Evolutionary conservation across 2,329 filamentous ascomycete species (phyloP).

Genomic region (Huntiella abstrusa): DNA sequence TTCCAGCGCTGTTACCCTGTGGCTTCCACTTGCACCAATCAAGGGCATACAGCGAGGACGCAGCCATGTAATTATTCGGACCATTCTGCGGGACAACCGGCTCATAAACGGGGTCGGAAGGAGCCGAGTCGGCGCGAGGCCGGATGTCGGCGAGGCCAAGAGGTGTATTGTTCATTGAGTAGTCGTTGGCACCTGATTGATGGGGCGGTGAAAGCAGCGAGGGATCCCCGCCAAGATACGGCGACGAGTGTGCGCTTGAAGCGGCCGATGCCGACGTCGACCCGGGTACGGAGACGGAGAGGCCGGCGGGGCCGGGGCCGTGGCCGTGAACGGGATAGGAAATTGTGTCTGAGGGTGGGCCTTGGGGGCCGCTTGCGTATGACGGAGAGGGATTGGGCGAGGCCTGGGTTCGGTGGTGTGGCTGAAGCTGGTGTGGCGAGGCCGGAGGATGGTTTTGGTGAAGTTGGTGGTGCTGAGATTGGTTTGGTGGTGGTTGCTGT

Average conservation of each 20-base stretch:
- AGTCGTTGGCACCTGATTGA: conserved; percentile 1
- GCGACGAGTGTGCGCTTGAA: conserved; percentile 25
- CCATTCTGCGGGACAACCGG: conserved; percentile 43
- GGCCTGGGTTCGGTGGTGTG: conserved; percentile 22
- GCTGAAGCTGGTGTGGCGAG: neutral
- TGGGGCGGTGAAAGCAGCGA: neutral
- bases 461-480: neutral
- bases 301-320: conserved; percentile 15
- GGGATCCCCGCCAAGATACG: conserved; percentile 39
- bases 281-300: conserved; percentile 50
- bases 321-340: neutral
- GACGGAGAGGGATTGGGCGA: too few relatives aligned
- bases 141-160: conserved; percentile 83
- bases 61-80: conserved; percentile 84
- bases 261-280: conserved; percentile 17
- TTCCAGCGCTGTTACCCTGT: conserved; percentile 62
- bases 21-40: conserved; percentile 99
- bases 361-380: too few relatives aligned
- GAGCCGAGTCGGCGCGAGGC: conserved; percentile 62
- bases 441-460: neutral
- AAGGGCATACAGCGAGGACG: conserved; percentile 90
- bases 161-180: conserved; percentile 48
- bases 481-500: neutral
- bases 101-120: conserved; percentile 57
- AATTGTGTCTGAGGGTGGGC: conserved; percentile 24